Evolutionary conservation across 352 stramenopile genomes (phyloP), one percentile per base, ranked within the genome.

Genomic region (Globisporangium mamillatum): DNA sequence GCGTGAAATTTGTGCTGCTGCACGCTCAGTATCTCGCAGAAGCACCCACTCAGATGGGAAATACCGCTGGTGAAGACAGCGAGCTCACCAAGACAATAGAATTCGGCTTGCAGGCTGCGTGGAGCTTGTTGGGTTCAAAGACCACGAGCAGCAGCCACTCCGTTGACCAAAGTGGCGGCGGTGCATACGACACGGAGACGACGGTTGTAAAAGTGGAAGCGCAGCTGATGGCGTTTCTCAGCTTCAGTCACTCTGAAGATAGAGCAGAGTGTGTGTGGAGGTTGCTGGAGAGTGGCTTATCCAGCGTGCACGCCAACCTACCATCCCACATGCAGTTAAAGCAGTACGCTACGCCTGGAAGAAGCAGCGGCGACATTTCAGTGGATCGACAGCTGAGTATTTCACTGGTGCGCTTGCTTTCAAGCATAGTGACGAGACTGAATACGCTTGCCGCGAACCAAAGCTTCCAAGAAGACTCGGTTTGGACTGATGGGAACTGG

Each of bases 331-430:
- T 71, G 25, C 71, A 57, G 14, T 27, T 38, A 6, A 16, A 53
- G 8, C 12, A 41, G 50, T 48, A 48, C 27, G 24, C 8, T 4
- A 60, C 22, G 16, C 1, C 18, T 29, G 3, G 4, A 10, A 10
- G 18, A 36, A 10, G 4, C 2, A 60, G 7, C n/a, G 24, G 14
- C 14, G 60, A 73, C 36, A 63, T 6, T 18, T 75, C 74, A 1
- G 12, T 87, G 4, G 79, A 90, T 70, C 80, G 77, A n/a, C 81
- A 86, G 46, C 57, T 89, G n/a, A 82, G 80, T 25, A 74, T 84
- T 24, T 77, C 71, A 24, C 55, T 91, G 4, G 78, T 86, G 4
- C 76, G 68, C 6, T 41, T 89, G 1, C 70, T 92, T 5, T 76
- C 81, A 18, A 66, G 46, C 4, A 50, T 86, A 54, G 69, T 65